phyloP scores from a whole-genome alignment of 805 yeast species.

The Debaryomyces hansenii region DNA sequence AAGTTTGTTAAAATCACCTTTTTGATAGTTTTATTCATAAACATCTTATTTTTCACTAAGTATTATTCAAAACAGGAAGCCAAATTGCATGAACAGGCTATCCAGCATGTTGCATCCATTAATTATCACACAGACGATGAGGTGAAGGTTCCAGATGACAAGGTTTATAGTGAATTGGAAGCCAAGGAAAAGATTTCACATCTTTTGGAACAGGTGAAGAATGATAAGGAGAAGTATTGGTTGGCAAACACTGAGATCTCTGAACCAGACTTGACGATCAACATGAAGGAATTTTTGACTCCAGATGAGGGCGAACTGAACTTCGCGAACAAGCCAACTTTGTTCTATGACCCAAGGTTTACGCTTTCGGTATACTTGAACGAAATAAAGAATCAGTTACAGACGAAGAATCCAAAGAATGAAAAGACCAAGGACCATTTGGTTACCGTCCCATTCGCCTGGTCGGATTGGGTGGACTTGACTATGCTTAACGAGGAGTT shows the following conservation, averaged over 20 bases:
- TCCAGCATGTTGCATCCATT: constrained; percentile 10
- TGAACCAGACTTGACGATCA: constrained; percentile 17
- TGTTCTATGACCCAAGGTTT: constrained; percentile 51
- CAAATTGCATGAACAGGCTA: constrained; percentile 13
- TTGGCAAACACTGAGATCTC: constrained; percentile 25
- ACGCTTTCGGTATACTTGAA: constrained; percentile 47
- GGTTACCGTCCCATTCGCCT: constrained; percentile 33
- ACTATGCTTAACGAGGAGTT: constrained; percentile 29
- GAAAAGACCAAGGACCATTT: constrained; percentile 12
- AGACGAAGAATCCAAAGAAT: constrained; percentile 11
- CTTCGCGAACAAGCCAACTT: constrained; percentile 10
- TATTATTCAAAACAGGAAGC: constrained; percentile 18
- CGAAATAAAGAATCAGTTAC: constrained; percentile 31
- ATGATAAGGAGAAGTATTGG: constrained; percentile 29
- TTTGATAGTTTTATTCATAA: constrained; percentile 17
- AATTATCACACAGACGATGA: constrained; percentile 22
- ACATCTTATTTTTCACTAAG: constrained; percentile 19
- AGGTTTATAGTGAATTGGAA: constrained; percentile 15
- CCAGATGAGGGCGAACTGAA: constrained; percentile 4
- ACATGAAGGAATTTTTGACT: constrained; percentile 18
- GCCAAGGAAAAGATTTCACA: constrained; percentile 17
- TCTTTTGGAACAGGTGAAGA: constrained; percentile 17
- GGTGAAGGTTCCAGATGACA: constrained; percentile 12
- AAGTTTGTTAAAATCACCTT: constrained; percentile 17
- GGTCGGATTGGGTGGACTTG: constrained; percentile 54